Conservation (phyloP, 2,329 filamentous ascomycete genomes). For the Botryosphaeria dothidea region DNA sequence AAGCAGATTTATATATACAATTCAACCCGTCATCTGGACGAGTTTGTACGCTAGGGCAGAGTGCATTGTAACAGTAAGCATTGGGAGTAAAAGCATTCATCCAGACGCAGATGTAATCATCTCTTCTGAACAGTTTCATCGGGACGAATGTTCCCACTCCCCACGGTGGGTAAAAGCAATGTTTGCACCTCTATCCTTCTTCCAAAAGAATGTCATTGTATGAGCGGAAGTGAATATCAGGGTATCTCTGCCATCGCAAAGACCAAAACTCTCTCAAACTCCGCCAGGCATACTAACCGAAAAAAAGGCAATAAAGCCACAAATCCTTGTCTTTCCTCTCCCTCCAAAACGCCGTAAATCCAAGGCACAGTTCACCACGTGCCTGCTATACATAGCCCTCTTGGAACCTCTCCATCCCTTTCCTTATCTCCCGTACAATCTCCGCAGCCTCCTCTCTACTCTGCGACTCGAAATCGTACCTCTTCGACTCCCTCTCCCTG, state of each 20-base stretch:
- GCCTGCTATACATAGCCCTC: constrained; percentile 13
- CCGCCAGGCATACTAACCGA: neutral
- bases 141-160: too few species aligned
- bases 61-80: too few species aligned
- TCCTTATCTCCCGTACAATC: constrained; percentile 69
- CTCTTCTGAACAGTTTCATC: too few species aligned
- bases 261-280: neutral
- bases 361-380: neutral
- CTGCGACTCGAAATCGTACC: constrained; percentile 83
- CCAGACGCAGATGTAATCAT: too few species aligned
- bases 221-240: neutral
- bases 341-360: neutral
- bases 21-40: too few species aligned
- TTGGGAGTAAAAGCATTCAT: too few species aligned
- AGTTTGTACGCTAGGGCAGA: too few species aligned
- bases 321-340: neutral
- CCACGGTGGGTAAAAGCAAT: too few species aligned
- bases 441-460: constrained; percentile 72
- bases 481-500: constrained; percentile 72
- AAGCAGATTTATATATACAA: too few species aligned
- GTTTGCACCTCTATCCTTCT: too few species aligned
- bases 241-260: constrained; percentile 12
- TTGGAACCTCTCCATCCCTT: constrained; percentile 19
- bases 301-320: neutral
- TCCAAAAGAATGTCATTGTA: neutral